Percentiles rank a stretch among this genome's conserved stretches.
phyloP scores from a whole-genome alignment of 176 grass and related monocot genomes.

The Musa troglodytarum region DNA sequence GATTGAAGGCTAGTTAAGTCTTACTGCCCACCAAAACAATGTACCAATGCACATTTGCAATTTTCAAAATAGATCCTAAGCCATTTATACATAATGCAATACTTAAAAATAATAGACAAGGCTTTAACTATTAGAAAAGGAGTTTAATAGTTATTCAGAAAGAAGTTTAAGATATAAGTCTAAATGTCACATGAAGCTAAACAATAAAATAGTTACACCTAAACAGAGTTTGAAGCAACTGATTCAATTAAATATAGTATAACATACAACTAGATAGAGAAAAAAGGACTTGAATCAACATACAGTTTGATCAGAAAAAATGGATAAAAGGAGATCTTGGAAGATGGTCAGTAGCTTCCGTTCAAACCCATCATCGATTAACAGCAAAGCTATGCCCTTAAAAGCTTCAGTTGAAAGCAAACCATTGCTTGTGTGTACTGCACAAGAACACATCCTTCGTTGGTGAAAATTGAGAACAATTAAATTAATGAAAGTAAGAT shows the following conservation, averaged over 20 bases:
- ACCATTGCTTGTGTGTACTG: slow-evolving; percentile 25
- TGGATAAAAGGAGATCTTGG: slow-evolving; percentile 46
- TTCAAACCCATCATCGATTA: slow-evolving; percentile 60
- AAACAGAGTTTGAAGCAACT: not conserved
- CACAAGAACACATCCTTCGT: not conserved
- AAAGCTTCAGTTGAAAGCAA: slow-evolving; percentile 38
- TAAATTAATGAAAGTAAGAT: not conserved
- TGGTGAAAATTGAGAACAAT: not conserved
- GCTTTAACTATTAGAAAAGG: not conserved
- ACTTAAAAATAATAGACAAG: not conserved
- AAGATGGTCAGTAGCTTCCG: slow-evolving; percentile 50
- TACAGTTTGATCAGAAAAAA: slow-evolving; percentile 59
- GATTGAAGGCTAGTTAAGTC: too few relatives aligned
- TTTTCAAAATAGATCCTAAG: too few relatives aligned
- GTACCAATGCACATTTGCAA: too few relatives aligned
- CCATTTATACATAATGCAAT: not conserved
- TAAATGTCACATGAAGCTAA: slow-evolving; percentile 6
- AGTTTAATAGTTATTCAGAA: too few relatives aligned
- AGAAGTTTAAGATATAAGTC: too few relatives aligned
- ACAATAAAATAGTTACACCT: slow-evolving; percentile 15
- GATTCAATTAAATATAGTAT: not conserved
- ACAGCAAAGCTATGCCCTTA: slow-evolving; percentile 37
- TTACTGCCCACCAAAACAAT: too few relatives aligned
- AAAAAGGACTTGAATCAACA: slow-evolving; percentile 4
- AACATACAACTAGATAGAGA: not conserved